A percentile compares a stretch with the other conserved stretches of the same genome.
Conservation (phyloP, 805 yeast species). For the Cyberlindnera sargentensis region DNA sequence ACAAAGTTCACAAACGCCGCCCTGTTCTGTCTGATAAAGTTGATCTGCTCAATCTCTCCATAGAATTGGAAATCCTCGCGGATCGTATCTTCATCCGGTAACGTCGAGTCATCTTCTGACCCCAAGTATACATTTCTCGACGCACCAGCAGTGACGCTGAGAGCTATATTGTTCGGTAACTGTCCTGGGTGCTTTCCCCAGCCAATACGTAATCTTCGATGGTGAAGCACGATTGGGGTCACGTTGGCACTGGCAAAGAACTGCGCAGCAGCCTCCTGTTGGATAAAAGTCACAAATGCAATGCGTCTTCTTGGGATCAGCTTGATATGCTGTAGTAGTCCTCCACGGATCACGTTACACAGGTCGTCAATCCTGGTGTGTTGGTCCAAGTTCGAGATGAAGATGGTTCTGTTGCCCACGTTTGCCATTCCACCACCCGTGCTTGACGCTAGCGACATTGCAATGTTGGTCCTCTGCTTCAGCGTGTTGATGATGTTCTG, state of each 20-base stretch:
- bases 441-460: slow-evolving; percentile 8
- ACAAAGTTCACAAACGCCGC: slow-evolving; percentile 73
- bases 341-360: slow-evolving; percentile 73
- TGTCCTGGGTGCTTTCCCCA: slow-evolving; percentile 70
- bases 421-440: slow-evolving; percentile 85
- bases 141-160: slow-evolving; percentile 68
- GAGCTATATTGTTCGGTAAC: slow-evolving; percentile 42
- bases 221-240: slow-evolving; percentile 55
- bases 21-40: slow-evolving; percentile 57
- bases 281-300: slow-evolving; percentile 66
- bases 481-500: slow-evolving; percentile 7
- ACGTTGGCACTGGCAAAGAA: slow-evolving; percentile 54
- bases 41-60: slow-evolving; percentile 74
- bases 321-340: slow-evolving; percentile 57
- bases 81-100: slow-evolving; percentile 44
- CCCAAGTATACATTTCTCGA: slow-evolving; percentile 75
- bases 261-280: slow-evolving; percentile 56
- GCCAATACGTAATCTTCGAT: slow-evolving; percentile 54
- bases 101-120: slow-evolving; percentile 22
- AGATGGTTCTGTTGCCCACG: slow-evolving; percentile 64
- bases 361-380: slow-evolving; percentile 63
- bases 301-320: slow-evolving; percentile 44
- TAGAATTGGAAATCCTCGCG: slow-evolving; percentile 54
- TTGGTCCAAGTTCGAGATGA: slow-evolving; percentile 59
- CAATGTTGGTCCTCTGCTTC: slow-evolving; percentile 11